Base-by-base conservation (phyloP, 2,329 filamentous ascomycete species). In the Aspergillaceae sp. region DNA sequence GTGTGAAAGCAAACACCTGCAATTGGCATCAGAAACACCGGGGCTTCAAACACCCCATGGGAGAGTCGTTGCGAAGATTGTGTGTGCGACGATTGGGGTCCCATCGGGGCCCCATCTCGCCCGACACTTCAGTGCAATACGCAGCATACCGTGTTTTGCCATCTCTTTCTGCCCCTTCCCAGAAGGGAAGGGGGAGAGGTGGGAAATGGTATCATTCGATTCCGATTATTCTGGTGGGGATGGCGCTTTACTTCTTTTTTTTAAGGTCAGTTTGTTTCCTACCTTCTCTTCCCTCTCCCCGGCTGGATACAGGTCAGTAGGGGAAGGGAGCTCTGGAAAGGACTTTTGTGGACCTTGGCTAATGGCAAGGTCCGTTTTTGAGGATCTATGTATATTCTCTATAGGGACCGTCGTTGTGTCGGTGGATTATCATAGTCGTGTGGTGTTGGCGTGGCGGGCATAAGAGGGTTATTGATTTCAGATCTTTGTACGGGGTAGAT, bases 21-120 rank as follows among this genome's bases (percentile, higher is more conserved):
- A 87, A 81, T 74, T 56, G 86, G 85, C 86, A 92, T 90, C 84
- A 91, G 87, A 91, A 89, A 91, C 78, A 75, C 80, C 84, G 84
- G 86, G 82, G 79, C 70, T 65, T 46, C 58, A 55, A 52, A 59
- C 59, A 53, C 75, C 82, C 85, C 86, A 83, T 92, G 87, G 87
- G 85, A 85, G 78, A 87, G 87, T 82, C 83, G 77, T 85, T 89
- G 86, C 86, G 86, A 86, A 91, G 87, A 90, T 91, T 82, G 86
- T 90, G 78, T 79, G 78, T 79, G 73, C 63, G 56, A 48, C 2
- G 19, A 19, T 19, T 19, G 19, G 19, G 19, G 44, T 48, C 46
- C 42, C 45, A 6, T 32, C 5, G 30, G 30, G 30, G 49, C 47
- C 29, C 59, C 61, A 74, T 68, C 19, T 19, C 19, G 19, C 19